Evolutionary conservation across 176 grass and related monocot species (phyloP).

Genomic region (Oryza rufipogon): DNA sequence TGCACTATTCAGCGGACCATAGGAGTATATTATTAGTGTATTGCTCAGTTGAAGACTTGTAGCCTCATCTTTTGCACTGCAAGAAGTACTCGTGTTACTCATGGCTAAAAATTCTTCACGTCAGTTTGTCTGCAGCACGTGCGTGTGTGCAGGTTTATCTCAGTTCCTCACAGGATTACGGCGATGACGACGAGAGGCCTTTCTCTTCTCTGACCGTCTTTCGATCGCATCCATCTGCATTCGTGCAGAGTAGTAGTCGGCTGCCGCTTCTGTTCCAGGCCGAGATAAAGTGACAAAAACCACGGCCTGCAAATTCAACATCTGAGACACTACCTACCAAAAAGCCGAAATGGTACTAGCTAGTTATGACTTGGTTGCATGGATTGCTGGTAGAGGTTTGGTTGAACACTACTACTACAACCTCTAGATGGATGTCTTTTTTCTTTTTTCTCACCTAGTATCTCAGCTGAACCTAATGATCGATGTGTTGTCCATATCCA

Average conservation of each 20-base stretch:
- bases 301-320: not conserved
- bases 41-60: not conserved
- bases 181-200: not conserved
- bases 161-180: not conserved
- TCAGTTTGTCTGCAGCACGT: not conserved
- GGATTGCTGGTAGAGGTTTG: conserved; percentile 19
- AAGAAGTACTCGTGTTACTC: not conserved
- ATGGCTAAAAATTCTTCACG: not conserved
- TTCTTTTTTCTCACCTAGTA: not conserved
- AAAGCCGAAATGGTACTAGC: conserved; percentile 9
- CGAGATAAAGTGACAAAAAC: not conserved
- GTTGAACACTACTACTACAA: conserved; percentile 1
- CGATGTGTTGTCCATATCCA: not conserved
- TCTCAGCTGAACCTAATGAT: not conserved
- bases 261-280: not conserved
- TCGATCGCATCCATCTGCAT: not conserved
- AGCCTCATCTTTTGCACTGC: not conserved
- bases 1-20: not conserved
- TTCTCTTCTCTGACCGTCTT: not conserved
- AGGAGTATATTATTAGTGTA: too few species aligned
- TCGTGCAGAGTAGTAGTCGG: not conserved
- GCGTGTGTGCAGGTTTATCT: not conserved
- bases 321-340: not conserved
- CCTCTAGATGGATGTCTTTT: too few species aligned
- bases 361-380: conserved; percentile 18